A percentile compares a stretch with the other conserved stretches of the same genome.
These are phyloP conservation scores for Alnus glutinosa DNA, from an alignment of 306 rosid species.

Conservation along the genomic window DNA sequence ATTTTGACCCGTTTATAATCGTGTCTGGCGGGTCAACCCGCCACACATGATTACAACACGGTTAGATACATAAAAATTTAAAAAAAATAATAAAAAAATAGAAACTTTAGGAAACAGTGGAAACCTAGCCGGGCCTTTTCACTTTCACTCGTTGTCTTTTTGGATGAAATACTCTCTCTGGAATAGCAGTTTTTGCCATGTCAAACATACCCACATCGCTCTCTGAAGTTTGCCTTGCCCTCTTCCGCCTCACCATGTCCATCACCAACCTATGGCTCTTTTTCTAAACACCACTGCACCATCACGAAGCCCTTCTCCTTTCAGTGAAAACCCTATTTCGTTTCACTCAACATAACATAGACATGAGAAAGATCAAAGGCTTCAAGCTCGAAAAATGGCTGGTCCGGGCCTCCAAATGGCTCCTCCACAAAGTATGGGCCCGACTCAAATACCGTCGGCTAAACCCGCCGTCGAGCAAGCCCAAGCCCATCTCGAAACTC, in stretches of 20 bases:
- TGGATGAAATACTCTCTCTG: too few species aligned
- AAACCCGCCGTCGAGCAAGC: not conserved
- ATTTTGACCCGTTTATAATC: too few species aligned
- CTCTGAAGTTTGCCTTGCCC: constrained; percentile 59
- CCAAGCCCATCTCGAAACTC: constrained; percentile 39
- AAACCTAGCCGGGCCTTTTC: too few species aligned
- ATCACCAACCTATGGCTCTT: constrained; percentile 74
- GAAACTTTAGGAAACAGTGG: too few species aligned
- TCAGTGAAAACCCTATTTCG: not conserved
- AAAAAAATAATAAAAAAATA: too few species aligned
- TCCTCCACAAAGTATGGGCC: constrained; percentile 30
- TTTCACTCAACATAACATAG: not conserved
- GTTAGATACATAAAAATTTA: too few species aligned
- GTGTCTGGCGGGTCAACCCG: too few species aligned
- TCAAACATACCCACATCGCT: too few species aligned
- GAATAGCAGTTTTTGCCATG: too few species aligned
- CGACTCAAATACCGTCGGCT: constrained; percentile 34
- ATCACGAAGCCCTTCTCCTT: constrained; percentile 9
- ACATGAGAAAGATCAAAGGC: constrained; percentile 50
- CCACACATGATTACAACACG: too few species aligned
- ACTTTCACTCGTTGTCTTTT: too few species aligned
- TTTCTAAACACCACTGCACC: constrained; percentile 28
- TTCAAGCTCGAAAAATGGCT: constrained; percentile 68
- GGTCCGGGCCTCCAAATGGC: constrained; percentile 46
- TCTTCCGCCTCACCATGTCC: constrained; percentile 65